Base-by-base conservation (phyloP, 1,284 basidiomycete genomes). In the Cutaneotrichosporon cavernicola region DNA sequence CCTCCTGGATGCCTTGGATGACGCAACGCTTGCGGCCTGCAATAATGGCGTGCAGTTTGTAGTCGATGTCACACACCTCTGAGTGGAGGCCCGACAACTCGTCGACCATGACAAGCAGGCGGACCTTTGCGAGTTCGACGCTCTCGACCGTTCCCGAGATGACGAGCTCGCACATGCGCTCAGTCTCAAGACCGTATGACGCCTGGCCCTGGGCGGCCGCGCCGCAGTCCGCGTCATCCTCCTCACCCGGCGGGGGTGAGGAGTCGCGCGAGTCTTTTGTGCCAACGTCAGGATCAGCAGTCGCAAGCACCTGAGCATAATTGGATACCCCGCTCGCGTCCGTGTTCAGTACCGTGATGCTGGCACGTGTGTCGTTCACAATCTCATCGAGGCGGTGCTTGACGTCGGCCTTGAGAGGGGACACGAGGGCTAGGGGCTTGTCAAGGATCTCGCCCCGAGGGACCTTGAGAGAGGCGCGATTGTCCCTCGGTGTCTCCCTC, bases 1-100 rank as follows among this genome's bases (percentile, higher is more conserved):
- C 94, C 80, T 98, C 94, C 79, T 97, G 92, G 64, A 99, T 97
- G 8, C 89, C 86, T 80, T 98, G 96, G 50, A 99, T 84, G 30
- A 90, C 85, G 64, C 85, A 85, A 56, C 96, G 90, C 81, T 97
- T 97, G 67, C 92, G 88, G 22, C 92, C 92, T 13, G 92, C 90
- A 67, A 97, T 86, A 76, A 97, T 93, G 58, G 90, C 87, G 79
- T 97, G 95, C 2, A 97, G 82, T 78, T 97, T 97, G 81, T 92
- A 90, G 78, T 98, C 96, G 70, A 99, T 92, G 80, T 98, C 96
- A 79, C 90, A 90, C 26, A 86, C 82, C 76, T 98, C 96, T 10
- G 91, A 86, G 75, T 96, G 92, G 21, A 98, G 84, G 21, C 93
- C 92, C 65, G 93, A 91, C 79, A 96, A 81, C 80, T 97, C 92